Base-by-base conservation (phyloP, 1,284 basidiomycete genomes). In the Apiotrichum montevideense region DNA sequence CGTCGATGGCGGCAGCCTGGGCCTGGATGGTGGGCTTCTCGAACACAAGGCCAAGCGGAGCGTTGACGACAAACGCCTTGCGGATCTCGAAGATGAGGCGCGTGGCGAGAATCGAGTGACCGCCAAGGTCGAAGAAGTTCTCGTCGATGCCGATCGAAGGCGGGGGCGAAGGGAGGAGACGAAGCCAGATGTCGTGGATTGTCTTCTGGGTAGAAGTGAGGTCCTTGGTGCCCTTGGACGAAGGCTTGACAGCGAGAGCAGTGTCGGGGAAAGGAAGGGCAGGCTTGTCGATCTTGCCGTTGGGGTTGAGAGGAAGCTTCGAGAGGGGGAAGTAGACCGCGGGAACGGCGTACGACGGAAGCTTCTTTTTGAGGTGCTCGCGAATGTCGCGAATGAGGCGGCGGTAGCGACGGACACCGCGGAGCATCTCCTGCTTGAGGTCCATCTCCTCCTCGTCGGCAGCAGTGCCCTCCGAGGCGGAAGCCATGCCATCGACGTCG, bases 271-370 rank as follows among this genome's bases (percentile, higher is more conserved):
- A 99, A 13, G 96, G 96, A 51, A 98, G 83, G 0, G 92, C 90
- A 0, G 96, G 95, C 76, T 98, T 98, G 81, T 99, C 96, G 72
- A 99, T 88, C 79, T 98, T 99, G 62, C 96, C 96, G 74, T 98
- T 98, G 4, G 96, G 96, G 73, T 98, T 99, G 52, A 99, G 83
- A 11, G 96, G 96, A 88, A 99, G 96, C 62, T 91, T 88, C 59
- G 83, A 84, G 42, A 98, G 82, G 0, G 96, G 96, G 46, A 98
- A 93, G 68, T 98, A 93, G 45, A 97, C 93, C 1, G 90, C 85
- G 8, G 93, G 94, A 39, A 97, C 83, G 63, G 89, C 91, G 77
- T 97, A 96, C 63, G 85, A 88, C 1, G 96, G 96, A 32, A 99
- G 79, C 78, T 98, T 98, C 79, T 90, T 94, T 82, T 96, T 98